Evolutionary conservation across 2,329 filamentous ascomycete species (phyloP), one percentile per base, ranked within the genome.

Genomic region (Metarhizium robertsii): DNA sequence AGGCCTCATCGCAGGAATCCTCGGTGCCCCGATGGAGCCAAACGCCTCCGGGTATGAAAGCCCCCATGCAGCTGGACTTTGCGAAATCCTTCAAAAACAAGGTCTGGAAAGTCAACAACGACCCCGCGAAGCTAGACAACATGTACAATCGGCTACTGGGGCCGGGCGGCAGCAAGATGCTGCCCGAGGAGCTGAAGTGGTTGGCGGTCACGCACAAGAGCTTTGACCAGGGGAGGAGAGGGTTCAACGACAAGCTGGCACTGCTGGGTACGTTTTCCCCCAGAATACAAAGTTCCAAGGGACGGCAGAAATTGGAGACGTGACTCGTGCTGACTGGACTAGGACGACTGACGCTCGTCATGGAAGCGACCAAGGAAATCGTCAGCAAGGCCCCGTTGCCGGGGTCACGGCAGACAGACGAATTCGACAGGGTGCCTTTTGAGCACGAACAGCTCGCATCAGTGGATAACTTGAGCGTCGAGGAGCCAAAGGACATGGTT

Each of bases 201-300:
- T 76, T 97, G 66, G 92, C 92, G 34, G 83, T 99, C 55, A 99
- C 94, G 61, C 94, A 97, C 72, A 97, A 97, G 81, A 96, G 91
- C 73, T 97, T 96, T 67, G 92, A 99, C 69, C 91, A 97, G 67
- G 94, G 92, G 53, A 80, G 90, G 66, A 86, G 92, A 77, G 92
- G 92, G 1, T 96, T 92, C 75, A 99, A 99, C 70, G 92, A 96
- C 66, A 83, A 90, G 59, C 76, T 99, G 71, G 89, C 91, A n/a
- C 91, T 89, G 66, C 76, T 95, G 54, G 92, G 90, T 95, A 80
- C 50, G 73, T 64, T 29, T 29, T 18, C 25, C 40, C 20, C 30
- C 13, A 14, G 14, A 7, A 7, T 43, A 43, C 20, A 4, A 5
- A 45, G 2, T 1, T 6, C 6, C 6, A 34, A 36, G 52, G 51